Conservation (phyloP, 2,329 filamentous ascomycete genomes). For the Chrysoporthe cubensis region DNA sequence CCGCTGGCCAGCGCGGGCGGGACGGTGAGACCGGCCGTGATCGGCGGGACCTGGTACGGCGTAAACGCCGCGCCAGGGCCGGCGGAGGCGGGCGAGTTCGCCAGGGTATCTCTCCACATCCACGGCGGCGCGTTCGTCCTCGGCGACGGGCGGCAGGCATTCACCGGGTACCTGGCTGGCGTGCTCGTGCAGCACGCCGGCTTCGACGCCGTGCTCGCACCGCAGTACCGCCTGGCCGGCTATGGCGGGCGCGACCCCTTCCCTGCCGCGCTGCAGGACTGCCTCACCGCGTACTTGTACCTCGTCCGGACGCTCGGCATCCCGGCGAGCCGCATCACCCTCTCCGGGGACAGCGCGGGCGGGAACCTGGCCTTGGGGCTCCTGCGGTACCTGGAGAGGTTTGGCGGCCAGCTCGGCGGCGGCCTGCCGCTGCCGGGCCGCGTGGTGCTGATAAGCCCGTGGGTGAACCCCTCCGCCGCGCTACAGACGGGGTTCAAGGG, state of each 20-base stretch:
- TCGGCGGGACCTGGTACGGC: slow-evolving; percentile 35
- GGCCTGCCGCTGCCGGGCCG: slow-evolving; percentile 39
- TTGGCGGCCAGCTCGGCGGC: slow-evolving; percentile 37
- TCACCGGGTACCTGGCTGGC: slow-evolving; percentile 28
- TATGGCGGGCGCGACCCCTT: slow-evolving; percentile 45
- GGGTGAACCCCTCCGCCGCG: slow-evolving; percentile 32
- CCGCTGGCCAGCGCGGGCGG: slow-evolving; percentile 19
- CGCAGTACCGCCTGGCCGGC: slow-evolving; percentile 53
- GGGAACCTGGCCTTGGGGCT: slow-evolving; percentile 49
- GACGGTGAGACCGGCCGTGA: slow-evolving; percentile 23
- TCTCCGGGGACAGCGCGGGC: slow-evolving; percentile 55
- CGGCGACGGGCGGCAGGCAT: slow-evolving; percentile 45
- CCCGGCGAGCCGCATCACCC: slow-evolving; percentile 43
- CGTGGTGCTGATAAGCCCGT: slow-evolving; percentile 41
- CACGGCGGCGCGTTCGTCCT: slow-evolving; percentile 54
- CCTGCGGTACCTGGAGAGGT: slow-evolving; percentile 49
- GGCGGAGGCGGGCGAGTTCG: background rate
- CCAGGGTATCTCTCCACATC: slow-evolving; percentile 48
- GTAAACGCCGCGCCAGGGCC: background rate
- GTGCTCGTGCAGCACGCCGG: slow-evolving; percentile 34
- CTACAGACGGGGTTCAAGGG: background rate
- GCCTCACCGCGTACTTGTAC: slow-evolving; percentile 49
- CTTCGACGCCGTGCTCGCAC: slow-evolving; percentile 45
- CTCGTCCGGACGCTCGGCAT: slow-evolving; percentile 46
- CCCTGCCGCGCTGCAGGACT: slow-evolving; percentile 55